Evolutionary conservation across 768 basidiomycete species (phyloP).

Genomic region (Kwoniella sp.): DNA sequence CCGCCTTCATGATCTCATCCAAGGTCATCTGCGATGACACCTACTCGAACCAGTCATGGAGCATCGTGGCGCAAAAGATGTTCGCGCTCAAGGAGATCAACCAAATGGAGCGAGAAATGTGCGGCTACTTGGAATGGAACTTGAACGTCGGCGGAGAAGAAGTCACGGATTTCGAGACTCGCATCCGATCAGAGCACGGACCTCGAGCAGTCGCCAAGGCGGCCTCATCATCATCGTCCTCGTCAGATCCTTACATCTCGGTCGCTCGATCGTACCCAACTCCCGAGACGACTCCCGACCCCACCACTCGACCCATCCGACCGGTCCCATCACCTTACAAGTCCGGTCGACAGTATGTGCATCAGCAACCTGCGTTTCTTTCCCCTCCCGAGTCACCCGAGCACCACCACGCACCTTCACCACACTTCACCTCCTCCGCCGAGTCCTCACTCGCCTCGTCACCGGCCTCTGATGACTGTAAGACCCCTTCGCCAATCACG

Average conservation of each 20-base stretch:
- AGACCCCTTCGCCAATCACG: constrained; percentile 49
- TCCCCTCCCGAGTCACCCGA: constrained; percentile 45
- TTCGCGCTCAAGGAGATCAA: constrained; percentile 86
- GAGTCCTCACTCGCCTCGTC: constrained; percentile 48
- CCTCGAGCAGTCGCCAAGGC: constrained; percentile 39
- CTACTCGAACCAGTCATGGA: constrained; percentile 91
- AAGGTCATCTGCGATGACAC: constrained; percentile 95
- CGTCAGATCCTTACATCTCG: constrained; percentile 6
- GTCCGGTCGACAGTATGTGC: constrained; percentile 20
- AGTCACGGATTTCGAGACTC: constrained; percentile 54
- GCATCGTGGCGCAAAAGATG: constrained; percentile 84
- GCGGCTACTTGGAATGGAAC: constrained; percentile 84
- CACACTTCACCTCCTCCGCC: constrained; percentile 40
- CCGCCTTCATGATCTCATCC: constrained; percentile 87
- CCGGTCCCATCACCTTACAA: constrained; percentile 49
- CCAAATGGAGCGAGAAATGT: constrained; percentile 96
- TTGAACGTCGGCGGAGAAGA: constrained; percentile 57
- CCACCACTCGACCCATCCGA: constrained; percentile 39
- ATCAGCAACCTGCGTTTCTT: constrained; percentile 29
- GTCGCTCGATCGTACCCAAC: constrained; percentile 37
- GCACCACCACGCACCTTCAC: constrained; percentile 28
- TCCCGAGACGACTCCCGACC: constrained; percentile 46
- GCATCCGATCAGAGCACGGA: constrained; percentile 55
- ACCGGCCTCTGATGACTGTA: constrained; percentile 51
- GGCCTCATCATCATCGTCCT: constrained; percentile 23